Percentiles rank a stretch among this genome's conserved stretches.
These are phyloP conservation scores for Chaetomium globosum DNA, from an alignment of 2,329 filamentous ascomycete genomes.

Conservation along the genomic window DNA sequence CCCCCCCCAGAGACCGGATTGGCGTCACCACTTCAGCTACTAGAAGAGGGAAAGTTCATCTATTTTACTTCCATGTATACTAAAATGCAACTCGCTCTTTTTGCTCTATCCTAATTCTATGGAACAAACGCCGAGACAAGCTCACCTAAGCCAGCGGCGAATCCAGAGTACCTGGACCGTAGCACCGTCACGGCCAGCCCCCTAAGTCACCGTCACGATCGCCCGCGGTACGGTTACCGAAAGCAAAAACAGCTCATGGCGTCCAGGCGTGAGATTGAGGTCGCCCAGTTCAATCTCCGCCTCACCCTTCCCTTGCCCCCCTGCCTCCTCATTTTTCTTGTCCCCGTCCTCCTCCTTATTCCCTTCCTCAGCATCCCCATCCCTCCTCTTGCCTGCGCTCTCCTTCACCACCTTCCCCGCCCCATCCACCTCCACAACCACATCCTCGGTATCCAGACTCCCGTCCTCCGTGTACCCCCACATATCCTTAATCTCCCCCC, in stretches of 20 bases:
- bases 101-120: neutral
- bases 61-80: neutral
- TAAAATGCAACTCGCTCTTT: neutral
- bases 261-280: neutral
- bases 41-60: too few relatives aligned
- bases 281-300: neutral
- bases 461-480: slow-evolving; percentile 81
- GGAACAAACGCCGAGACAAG: neutral
- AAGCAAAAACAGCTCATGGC: slow-evolving; percentile 38
- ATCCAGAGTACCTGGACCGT: neutral
- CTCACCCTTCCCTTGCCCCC: neutral
- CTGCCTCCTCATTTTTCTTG: slow-evolving; percentile 15
- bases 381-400: slow-evolving; percentile 38
- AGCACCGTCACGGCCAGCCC: neutral
- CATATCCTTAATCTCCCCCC: slow-evolving; percentile 74
- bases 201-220: neutral
- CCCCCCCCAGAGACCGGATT: too few relatives aligned
- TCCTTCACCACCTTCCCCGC: slow-evolving; percentile 51
- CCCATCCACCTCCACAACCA: slow-evolving; percentile 58
- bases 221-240: slow-evolving; percentile 35
- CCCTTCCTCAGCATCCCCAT: slow-evolving; percentile 25
- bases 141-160: neutral
- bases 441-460: slow-evolving; percentile 57
- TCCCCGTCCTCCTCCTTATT: slow-evolving; percentile 22
- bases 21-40: too few relatives aligned